These are phyloP conservation scores for Myriosclerotinia duriaeana DNA, from an alignment of 2,329 filamentous ascomycete species.

Conservation along the genomic window DNA sequence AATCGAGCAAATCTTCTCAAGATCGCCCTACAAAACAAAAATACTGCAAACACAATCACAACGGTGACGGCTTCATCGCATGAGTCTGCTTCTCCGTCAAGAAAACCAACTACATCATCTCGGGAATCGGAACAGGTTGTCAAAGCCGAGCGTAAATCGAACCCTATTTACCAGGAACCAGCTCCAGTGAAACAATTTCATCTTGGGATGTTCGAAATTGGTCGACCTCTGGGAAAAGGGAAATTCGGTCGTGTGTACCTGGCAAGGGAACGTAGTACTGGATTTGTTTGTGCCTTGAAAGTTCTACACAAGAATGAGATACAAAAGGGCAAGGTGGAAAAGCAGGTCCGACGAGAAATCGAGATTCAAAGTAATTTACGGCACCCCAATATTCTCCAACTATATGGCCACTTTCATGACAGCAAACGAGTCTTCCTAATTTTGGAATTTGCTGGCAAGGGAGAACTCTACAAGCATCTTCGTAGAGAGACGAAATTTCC, in stretches of 20 bases:
- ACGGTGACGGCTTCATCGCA: slow-evolving; percentile 69
- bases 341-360: slow-evolving; percentile 71
- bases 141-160: slow-evolving; percentile 52
- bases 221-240: slow-evolving; percentile 69
- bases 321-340: slow-evolving; percentile 66
- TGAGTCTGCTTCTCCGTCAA: slow-evolving; percentile 51
- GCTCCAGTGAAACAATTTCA: slow-evolving; percentile 63
- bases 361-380: slow-evolving; percentile 73
- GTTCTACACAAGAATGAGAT: slow-evolving; percentile 72
- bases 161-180: slow-evolving; percentile 57
- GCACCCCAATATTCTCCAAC: slow-evolving; percentile 68
- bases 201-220: slow-evolving; percentile 75
- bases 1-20: slow-evolving; percentile 83
- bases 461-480: slow-evolving; percentile 72
- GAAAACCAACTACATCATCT: slow-evolving; percentile 50
- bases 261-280: slow-evolving; percentile 64
- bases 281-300: slow-evolving; percentile 71
- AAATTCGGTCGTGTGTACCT: slow-evolving; percentile 75
- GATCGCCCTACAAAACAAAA: slow-evolving; percentile 77
- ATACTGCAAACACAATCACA: slow-evolving; percentile 63
- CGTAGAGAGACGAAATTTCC: slow-evolving; percentile 66
- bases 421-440: slow-evolving; percentile 72
- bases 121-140: slow-evolving; percentile 51
- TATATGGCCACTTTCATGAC: slow-evolving; percentile 74
- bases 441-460: slow-evolving; percentile 69